Percentiles rank a stretch among this genome's conserved stretches.
Evolutionary conservation across 2,329 filamentous ascomycete species (phyloP).

Genomic region (Clonostachys sp.): DNA sequence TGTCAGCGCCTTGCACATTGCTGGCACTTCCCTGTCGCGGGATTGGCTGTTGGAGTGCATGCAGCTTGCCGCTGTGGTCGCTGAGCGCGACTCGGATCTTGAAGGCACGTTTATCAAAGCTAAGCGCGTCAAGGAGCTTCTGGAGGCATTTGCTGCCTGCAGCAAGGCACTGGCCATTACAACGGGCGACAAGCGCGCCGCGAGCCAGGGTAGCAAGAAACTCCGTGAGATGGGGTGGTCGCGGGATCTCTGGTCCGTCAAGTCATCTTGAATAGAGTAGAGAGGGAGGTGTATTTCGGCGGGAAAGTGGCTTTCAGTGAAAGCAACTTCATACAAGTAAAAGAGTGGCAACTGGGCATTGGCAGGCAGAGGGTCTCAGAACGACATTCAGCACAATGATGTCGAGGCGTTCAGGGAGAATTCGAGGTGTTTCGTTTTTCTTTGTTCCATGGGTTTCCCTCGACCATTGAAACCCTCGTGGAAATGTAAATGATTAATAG

Average conservation of each 20-base stretch:
- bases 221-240: conserved; percentile 59
- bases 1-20: conserved; percentile 74
- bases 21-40: conserved; percentile 68
- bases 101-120: conserved; percentile 59
- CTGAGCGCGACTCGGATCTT: conserved; percentile 65
- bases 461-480: no score
- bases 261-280: conserved; percentile 14
- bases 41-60: conserved; percentile 80
- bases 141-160: conserved; percentile 70
- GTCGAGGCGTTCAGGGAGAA: no score
- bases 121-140: conserved; percentile 68
- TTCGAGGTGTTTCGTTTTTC: no score
- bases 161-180: conserved; percentile 66
- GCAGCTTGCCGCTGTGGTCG: conserved; percentile 75
- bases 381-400: no score
- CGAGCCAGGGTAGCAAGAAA: conserved; percentile 50
- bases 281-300: no score
- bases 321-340: no score
- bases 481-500: no score
- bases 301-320: no score
- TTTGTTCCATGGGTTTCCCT: no score
- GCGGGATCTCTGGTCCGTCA: conserved; percentile 57
- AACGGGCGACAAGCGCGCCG: conserved; percentile 47
- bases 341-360: no score
- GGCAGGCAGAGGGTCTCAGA: no score